phyloP scores from a whole-genome alignment of 139 green algal species.

The Picochlorum sp. region DNA sequence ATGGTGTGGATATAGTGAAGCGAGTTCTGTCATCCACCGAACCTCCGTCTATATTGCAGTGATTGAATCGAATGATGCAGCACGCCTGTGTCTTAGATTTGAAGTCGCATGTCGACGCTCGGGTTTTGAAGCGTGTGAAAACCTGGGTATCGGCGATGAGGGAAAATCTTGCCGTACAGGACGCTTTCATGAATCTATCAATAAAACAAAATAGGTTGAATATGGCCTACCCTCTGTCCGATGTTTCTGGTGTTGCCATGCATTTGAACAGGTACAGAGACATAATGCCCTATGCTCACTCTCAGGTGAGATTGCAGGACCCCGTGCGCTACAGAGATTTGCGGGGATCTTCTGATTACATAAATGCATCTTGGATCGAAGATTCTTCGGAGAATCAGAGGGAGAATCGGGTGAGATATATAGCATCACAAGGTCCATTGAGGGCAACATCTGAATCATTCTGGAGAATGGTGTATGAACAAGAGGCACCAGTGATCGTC shows the following conservation, averaged over 20 bases:
- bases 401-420: conserved; percentile 14
- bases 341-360: conserved; percentile 16
- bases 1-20: conserved; percentile 51
- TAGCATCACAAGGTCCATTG: conserved; percentile 48
- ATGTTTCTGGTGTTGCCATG: neutral
- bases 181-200: too few relatives aligned
- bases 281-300: conserved; percentile 41
- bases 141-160: too few relatives aligned
- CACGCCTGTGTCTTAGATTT: too few relatives aligned
- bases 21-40: conserved; percentile 46
- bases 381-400: neutral
- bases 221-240: too few relatives aligned
- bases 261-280: conserved; percentile 38
- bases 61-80: neutral
- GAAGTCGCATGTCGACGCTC: too few relatives aligned
- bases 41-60: conserved; percentile 54
- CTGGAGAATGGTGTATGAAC: conserved; percentile 54
- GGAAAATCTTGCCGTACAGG: too few relatives aligned
- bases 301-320: conserved; percentile 18
- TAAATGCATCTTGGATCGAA: conserved; percentile 40
- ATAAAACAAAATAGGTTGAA: too few relatives aligned
- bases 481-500: conserved; percentile 32
- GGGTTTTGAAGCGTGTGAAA: too few relatives aligned
- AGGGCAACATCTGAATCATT: conserved; percentile 41
- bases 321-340: neutral